Evolutionary conservation across 495 filamentous ascomycete species (phyloP).

Genomic region (Oidiodendron maius): DNA sequence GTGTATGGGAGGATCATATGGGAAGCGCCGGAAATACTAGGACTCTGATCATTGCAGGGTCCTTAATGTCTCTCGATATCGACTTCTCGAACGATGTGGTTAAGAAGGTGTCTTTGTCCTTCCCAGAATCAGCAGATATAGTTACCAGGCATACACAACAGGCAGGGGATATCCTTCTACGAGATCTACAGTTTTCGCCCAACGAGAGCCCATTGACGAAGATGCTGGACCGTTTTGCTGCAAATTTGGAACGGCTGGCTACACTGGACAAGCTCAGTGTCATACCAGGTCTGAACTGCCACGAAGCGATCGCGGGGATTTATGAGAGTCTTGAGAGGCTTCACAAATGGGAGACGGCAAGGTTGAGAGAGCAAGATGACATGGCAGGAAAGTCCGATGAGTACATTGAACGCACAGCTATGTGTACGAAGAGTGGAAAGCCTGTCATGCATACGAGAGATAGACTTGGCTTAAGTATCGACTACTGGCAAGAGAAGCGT

Average conservation of each 20-base stretch:
- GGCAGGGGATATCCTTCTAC: slow-evolving; percentile 47
- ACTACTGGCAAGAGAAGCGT: slow-evolving; percentile 62
- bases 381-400: slow-evolving; percentile 43
- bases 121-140: slow-evolving; percentile 39
- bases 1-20: slow-evolving; percentile 58
- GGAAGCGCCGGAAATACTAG: slow-evolving; percentile 34
- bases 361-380: slow-evolving; percentile 43
- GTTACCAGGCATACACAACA: slow-evolving; percentile 42
- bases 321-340: slow-evolving; percentile 58
- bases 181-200: slow-evolving; percentile 40
- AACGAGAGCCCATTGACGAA: slow-evolving; percentile 49
- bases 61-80: slow-evolving; percentile 49
- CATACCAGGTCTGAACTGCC: slow-evolving; percentile 70
- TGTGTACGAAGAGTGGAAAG: slow-evolving; percentile 65
- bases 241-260: slow-evolving; percentile 74
- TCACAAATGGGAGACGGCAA: slow-evolving; percentile 62
- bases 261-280: slow-evolving; percentile 73
- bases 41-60: slow-evolving; percentile 67
- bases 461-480: slow-evolving; percentile 68
- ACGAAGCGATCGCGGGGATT: slow-evolving; percentile 81
- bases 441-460: slow-evolving; percentile 72
- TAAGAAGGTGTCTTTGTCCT: slow-evolving; percentile 36
- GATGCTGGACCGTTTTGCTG: slow-evolving; percentile 63
- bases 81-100: slow-evolving; percentile 44
- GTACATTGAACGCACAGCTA: slow-evolving; percentile 44